Evolutionary conservation across 495 filamentous ascomycete genomes (phyloP).

Genomic region (Neurospora africana): DNA sequence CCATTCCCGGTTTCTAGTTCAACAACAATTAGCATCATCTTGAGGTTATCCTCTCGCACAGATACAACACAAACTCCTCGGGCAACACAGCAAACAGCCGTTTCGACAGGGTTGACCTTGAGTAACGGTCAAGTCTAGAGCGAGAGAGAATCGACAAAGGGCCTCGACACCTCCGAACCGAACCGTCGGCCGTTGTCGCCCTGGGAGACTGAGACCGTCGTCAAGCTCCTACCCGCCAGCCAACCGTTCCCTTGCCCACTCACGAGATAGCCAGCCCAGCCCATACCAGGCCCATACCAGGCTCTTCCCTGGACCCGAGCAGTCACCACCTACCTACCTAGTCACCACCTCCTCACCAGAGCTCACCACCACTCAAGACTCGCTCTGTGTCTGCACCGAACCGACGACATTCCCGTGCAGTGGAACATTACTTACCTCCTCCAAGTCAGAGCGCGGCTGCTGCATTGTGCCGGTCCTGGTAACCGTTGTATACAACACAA

Average conservation of each 20-base stretch:
- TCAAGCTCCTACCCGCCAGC: not conserved
- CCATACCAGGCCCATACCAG: not conserved
- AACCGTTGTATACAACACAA: not conserved
- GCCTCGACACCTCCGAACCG: not conserved
- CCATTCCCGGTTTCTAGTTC: not conserved
- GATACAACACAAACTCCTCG: not conserved
- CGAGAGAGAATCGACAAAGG: not conserved
- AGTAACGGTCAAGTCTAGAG: not conserved
- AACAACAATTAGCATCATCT: not conserved
- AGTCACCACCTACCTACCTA: slow-evolving; percentile 4
- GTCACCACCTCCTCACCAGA: slow-evolving; percentile 4
- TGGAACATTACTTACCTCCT: slow-evolving; percentile 13
- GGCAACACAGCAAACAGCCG: not conserved
- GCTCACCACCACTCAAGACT: not conserved
- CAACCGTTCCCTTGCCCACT: not conserved
- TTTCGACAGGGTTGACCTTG: not conserved
- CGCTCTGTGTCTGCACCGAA: slow-evolving; percentile 13
- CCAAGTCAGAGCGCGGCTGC: slow-evolving; percentile 1
- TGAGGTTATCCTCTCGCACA: not conserved
- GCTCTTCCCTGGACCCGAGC: not conserved
- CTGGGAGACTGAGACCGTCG: not conserved
- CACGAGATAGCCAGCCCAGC: not conserved
- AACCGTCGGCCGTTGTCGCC: not conserved
- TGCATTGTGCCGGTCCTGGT: slow-evolving; percentile 10
- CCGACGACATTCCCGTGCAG: slow-evolving; percentile 19